Base-by-base conservation (phyloP, 345 rosid species). In the Moricandia moricandioides region DNA sequence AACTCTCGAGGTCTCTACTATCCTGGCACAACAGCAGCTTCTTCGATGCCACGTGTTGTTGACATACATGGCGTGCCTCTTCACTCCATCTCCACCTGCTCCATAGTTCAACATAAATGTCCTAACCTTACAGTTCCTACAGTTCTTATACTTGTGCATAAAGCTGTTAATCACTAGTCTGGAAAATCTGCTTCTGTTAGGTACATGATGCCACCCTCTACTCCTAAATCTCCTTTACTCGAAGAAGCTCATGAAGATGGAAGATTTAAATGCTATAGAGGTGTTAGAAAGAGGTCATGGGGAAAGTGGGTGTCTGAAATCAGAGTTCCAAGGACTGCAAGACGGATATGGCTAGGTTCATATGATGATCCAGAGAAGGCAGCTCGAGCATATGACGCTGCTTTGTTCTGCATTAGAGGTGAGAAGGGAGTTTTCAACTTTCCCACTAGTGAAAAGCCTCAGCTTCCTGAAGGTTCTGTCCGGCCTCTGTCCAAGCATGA, bases 351-450 rank as follows among this genome's bases (percentile, higher is more conserved):
- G 88, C 80, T 85, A 68, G 88, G 86, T 16, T 81, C 86, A 21
- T 85, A 76, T 67, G 86, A 83, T 77, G 49, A 69, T 67, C 81
- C 83, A 21, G 84, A 85, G 70, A 81, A 77, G 78, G 86, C 88
- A 49, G 88, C 88, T 55, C 71, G 85, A 58, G 88, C 85, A n/a
- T 78, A 81, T 78, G 86, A 83, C 64, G 86, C 85, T 65, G 86
- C 82, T 35, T 69, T 67, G 62, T 83, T 79, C 73, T 81, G 86
- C 73, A 61, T 83, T 55, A 83, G 67, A 10, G 86, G 86, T 17
- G 79, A 78, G 40, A 39, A 43, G 26, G 86, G 79, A 31, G 69
- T 61, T 66, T 79, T 80, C 69, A 85, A 85, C 62, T 83, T 85
- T 29, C 85, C 85, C 4, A 55, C 64, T 55, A 78, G 79, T 24